Base-by-base conservation (phyloP, 306 rosid genomes). In the Alnus glutinosa region DNA sequence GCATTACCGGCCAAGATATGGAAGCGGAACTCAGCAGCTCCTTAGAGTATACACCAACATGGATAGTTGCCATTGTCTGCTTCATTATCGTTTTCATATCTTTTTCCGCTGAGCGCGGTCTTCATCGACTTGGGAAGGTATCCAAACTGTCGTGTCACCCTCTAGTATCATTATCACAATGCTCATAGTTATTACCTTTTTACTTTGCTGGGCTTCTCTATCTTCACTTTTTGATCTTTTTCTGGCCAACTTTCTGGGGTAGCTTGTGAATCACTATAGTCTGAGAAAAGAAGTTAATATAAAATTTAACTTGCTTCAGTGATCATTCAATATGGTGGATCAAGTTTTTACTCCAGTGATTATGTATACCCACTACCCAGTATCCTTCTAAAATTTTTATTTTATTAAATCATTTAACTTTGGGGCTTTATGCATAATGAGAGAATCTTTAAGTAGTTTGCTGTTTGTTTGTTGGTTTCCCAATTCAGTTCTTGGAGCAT, bases 51-150 rank as follows among this genome's bases (percentile, higher is more conserved):
- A 91, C 96, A 32, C 92, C 99, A 34, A 91, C 97, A 64, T 96
- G 99, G 99, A 88, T 96, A 32, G 91, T 96, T 9, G 98, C 99
- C 7, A 85, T 66, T 77, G 90, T 95, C 73, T 91, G 94, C 83
- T 83, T 85, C 79, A 77, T 93, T 86, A 93, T 95, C 49, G 98
- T 95, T 81, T 76, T 83, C 79, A 68, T 93, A 78, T 95, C 99
- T 80, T 82, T 91, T 3, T 80, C 82, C 9, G 92, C 71, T 32
- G 96, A 91, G 79, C 98, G 98, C 15, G 85, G 77, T 59, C 93
- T 95, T 86, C 97, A 93, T 85, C 58, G 46, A 48, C 91, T 93
- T 49, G 99, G 99, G 75, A 85, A 87, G 96, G 98, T 92, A 84
- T 49, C 15, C 28, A 44, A 55, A 68, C 52, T 14, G 34, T 51